Base-by-base conservation (phyloP, 495 filamentous ascomycete species). In the Podospora tetraspora region DNA sequence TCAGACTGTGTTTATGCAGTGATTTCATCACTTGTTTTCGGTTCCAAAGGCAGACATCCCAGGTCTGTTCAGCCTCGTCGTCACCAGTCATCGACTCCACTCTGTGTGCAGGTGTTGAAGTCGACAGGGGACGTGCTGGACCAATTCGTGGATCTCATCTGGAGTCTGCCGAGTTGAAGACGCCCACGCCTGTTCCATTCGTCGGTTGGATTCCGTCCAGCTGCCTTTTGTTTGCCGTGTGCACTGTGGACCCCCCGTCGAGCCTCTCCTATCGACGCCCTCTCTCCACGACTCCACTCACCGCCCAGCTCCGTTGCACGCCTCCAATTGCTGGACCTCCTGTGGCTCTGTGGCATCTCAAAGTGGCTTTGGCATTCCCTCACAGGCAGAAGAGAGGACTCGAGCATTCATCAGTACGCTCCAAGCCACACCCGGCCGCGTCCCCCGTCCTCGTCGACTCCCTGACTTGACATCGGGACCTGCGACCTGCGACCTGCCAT, bases 361-460 rank as follows among this genome's bases (percentile, higher is more conserved):
- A 2, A 32, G 30, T 37, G 32, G 11, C 32, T 37, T 13, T 37
- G 32, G 32, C 34, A 43, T 43, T 43, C 34, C 34, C 34, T 43
- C 13, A 16, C 13, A 43, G 34, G 34, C 34, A 16, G 3, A 19
- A 19, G 34, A 16, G 12, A 43, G 13, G 34, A 52, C 43, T 52
- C 43, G 43, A 43, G 34, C 34, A 13, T 12, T 16, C 13, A 43
- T 16, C 34, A 43, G 34, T 3, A 16, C 34, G 34, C 13, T 52
- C 43, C 43, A 52, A 52, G 66, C 66, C 59, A 30, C 58, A 61
- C 60, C 60, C 37, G 58, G 27, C 22, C 67, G 11, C 62, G 23
- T 30, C 63, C 62, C 25, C 29, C 27, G 43, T 21, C 25, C 19
- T 19, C 56, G 63, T 43, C 13, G 34, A 43, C 34, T 43, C 34